These are phyloP conservation scores for Sonneratia alba DNA, from an alignment of 345 rosid species.

Conservation along the genomic window DNA sequence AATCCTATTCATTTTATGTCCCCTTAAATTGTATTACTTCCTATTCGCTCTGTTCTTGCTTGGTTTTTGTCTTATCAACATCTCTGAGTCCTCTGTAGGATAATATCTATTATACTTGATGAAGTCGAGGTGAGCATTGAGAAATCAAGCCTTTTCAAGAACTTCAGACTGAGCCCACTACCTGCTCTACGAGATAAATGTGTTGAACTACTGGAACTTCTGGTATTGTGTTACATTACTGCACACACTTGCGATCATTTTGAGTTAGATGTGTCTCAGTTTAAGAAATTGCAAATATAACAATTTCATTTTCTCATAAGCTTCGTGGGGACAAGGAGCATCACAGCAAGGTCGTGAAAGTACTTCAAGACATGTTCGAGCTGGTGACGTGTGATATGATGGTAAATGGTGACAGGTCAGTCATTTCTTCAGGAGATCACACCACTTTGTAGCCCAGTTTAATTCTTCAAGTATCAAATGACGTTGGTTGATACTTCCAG, in stretches of 20 bases:
- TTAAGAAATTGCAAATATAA: conserved; percentile 1
- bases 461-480: conserved; percentile 3
- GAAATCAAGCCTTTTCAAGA: conserved; percentile 54
- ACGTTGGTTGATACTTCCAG: conserved; percentile 23
- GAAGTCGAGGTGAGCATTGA: conserved; percentile 71
- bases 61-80: conserved; percentile 5
- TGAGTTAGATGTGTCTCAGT: conserved; percentile 2
- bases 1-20: not conserved
- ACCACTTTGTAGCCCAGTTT: not conserved
- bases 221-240: conserved; percentile 38
- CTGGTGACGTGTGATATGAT: conserved; percentile 77
- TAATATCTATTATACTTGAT: conserved; percentile 38
- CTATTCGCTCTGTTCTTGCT: not conserved
- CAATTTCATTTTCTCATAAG: conserved; percentile 20
- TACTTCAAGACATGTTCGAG: conserved; percentile 92
- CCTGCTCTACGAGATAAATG: conserved; percentile 54
- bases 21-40: not conserved
- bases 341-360: conserved; percentile 48
- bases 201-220: conserved; percentile 60
- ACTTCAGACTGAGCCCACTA: conserved; percentile 68
- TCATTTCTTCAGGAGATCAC: not conserved
- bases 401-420: conserved; percentile 66
- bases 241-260: conserved; percentile 1
- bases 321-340: conserved; percentile 53
- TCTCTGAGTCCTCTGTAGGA: conserved; percentile 27